Base-by-base conservation (phyloP, 2,329 filamentous ascomycete species). In the Aspergillus sp. region DNA sequence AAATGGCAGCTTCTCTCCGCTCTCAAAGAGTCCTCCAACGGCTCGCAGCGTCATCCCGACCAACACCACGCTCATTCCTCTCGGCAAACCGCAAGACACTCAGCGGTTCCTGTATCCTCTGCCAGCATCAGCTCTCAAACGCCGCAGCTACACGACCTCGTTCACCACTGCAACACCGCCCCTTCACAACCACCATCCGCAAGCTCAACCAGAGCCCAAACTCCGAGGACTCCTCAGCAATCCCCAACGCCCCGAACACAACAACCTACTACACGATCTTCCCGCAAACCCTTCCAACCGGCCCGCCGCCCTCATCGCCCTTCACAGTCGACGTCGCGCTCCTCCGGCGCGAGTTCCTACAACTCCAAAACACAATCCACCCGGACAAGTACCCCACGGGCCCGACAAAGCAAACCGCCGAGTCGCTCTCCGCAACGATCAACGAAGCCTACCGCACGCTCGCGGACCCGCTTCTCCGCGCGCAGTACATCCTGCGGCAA, bases 361-460 rank as follows among this genome's bases (percentile, higher is more conserved):
- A 86, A 59, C 84, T 97, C 1, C 95, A 99, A 77, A 84, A 65
- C 62, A 68, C 63, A 65, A 77, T 71, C 57, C 84, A 65, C 62
- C 81, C 64, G 41, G 80, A 72, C 69, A 81, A 73, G 81, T 88
- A 77, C 66, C 77, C 66, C 68, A 58, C 70, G 4, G 72, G 72
- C 3, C 63, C 76, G 4, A 70, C 77, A 39, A 86, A 86, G 66
- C 76, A 78, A 41, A 79, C 83, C 48, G 91, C 92, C 19, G 90
- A 96, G 73, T 89, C 87, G 0, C 80, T 87, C n/a, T 95, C 90
- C 9, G 85, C 91, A 7, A 83, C 85, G 25, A 93, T 98, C 73
- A 98, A 98, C 80, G 88, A 92, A 64, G 95, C 95, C 0, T 98
- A 96, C 82, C 88, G 86, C 69, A 96, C 93, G 3, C 84, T 99